Evolutionary conservation across 108 stramenopile genomes (phyloP).

Genomic region (Pseudonitzschia delicatissima): DNA sequence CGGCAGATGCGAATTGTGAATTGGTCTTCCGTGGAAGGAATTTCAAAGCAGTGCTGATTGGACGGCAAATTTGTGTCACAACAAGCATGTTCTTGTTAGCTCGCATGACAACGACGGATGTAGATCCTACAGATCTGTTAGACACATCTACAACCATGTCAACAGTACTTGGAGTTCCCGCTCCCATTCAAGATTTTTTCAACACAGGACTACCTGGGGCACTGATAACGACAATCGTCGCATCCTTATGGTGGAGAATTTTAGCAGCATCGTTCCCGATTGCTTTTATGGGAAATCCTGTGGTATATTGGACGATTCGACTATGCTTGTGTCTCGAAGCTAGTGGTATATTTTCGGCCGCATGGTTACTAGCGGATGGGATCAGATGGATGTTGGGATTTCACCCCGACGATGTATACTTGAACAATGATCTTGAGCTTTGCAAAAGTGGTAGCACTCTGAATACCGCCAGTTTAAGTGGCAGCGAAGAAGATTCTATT

Average conservation of each 20-base stretch:
- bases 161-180: conserved; percentile 42
- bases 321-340: conserved; percentile 40
- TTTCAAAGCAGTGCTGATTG: conserved; percentile 45
- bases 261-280: conserved; percentile 45
- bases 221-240: conserved; percentile 43
- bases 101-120: conserved; percentile 30
- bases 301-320: conserved; percentile 38
- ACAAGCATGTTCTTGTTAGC: conserved; percentile 46
- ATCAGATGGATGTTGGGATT: too few relatives aligned
- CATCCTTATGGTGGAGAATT: conserved; percentile 45
- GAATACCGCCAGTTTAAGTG: too few relatives aligned
- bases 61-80: conserved; percentile 46
- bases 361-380: too few relatives aligned
- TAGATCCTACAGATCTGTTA: conserved; percentile 4
- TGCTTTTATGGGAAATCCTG: conserved; percentile 47
- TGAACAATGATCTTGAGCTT: too few relatives aligned
- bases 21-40: too few relatives aligned
- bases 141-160: too few relatives aligned
- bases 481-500: too few relatives aligned
- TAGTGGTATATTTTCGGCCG: conserved; percentile 37
- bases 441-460: too few relatives aligned
- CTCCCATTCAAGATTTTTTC: conserved; percentile 38
- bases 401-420: too few relatives aligned
- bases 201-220: conserved; percentile 56
- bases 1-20: too few relatives aligned